A percentile compares a stretch with the other conserved stretches of the same genome.
Evolutionary conservation across 2,329 filamentous ascomycete genomes (phyloP).

Genomic region (Scedosporium minutisporum): DNA sequence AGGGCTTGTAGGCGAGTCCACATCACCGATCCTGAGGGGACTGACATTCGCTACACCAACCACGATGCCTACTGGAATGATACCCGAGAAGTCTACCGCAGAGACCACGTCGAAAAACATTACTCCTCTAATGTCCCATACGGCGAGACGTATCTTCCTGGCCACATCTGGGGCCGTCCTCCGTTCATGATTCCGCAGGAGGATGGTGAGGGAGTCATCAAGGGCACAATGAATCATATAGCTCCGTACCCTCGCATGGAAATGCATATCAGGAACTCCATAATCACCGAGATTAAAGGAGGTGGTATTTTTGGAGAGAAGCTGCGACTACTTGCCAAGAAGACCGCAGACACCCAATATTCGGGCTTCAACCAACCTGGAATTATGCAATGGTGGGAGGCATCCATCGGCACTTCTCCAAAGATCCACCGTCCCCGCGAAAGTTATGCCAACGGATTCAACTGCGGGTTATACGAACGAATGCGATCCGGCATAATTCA

Average conservation of each 20-base stretch:
- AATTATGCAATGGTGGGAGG: constrained; percentile 6
- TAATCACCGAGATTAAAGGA: constrained; percentile 4
- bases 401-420: constrained; percentile 3
- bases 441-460: constrained; percentile 4
- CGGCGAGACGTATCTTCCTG: constrained; percentile 1
- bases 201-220: constrained; percentile 2
- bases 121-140: constrained; percentile 3
- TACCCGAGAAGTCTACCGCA: neutral
- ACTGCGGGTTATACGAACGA: constrained; percentile 2
- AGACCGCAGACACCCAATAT: neutral
- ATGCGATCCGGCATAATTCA: constrained; percentile 4
- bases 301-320: constrained; percentile 3
- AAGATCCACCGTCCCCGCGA: constrained; percentile 4
- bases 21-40: constrained; percentile 4
- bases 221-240: constrained; percentile 4
- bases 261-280: constrained; percentile 1
- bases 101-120: constrained; percentile 4
- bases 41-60: constrained; percentile 3
- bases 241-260: constrained; percentile 5
- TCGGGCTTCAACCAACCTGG: constrained; percentile 2
- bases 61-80: constrained; percentile 3
- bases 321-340: neutral
- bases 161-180: constrained; percentile 3
- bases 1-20: constrained; percentile 2
- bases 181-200: constrained; percentile 5